Evolutionary conservation across 2,329 filamentous ascomycete species (phyloP).

Genomic region (Hypocrella siamensis): DNA sequence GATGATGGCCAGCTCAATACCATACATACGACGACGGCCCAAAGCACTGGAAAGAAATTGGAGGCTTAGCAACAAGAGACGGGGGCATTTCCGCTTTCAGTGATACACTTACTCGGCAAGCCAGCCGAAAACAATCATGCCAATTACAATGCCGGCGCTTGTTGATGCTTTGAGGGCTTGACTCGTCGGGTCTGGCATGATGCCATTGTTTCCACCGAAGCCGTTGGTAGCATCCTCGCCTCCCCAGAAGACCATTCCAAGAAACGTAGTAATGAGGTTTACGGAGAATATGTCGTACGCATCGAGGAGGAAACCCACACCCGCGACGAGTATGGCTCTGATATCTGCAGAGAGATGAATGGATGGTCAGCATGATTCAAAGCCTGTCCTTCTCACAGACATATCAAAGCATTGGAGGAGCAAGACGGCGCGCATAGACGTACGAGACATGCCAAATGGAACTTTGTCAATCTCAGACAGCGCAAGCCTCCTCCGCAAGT

Average conservation of each 20-base stretch:
- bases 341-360: constrained; percentile 37
- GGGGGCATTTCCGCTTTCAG: not conserved
- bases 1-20: constrained; percentile 58
- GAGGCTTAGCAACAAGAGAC: constrained; percentile 7
- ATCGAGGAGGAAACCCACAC: constrained; percentile 73
- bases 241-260: constrained; percentile 65
- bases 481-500: constrained; percentile 58
- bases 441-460: constrained; percentile 56
- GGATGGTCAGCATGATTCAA: constrained; percentile 1
- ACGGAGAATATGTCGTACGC: constrained; percentile 74
- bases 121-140: constrained; percentile 63
- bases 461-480: constrained; percentile 70
- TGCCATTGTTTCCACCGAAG: constrained; percentile 35
- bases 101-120: constrained; percentile 43
- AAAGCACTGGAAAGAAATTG: constrained; percentile 24
- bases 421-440: constrained; percentile 7
- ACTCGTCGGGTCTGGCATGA: constrained; percentile 47
- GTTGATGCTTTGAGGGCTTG: constrained; percentile 73
- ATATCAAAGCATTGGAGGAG: not conserved
- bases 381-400: not conserved
- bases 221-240: constrained; percentile 24
- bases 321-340: constrained; percentile 58
- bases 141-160: constrained; percentile 62
- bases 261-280: constrained; percentile 53
- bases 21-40: constrained; percentile 71